Percentiles rank a stretch among this genome's conserved stretches.
These are phyloP conservation scores for Telopea speciosissima DNA, from an alignment of 177 flowering plant species.

Conservation along the genomic window DNA sequence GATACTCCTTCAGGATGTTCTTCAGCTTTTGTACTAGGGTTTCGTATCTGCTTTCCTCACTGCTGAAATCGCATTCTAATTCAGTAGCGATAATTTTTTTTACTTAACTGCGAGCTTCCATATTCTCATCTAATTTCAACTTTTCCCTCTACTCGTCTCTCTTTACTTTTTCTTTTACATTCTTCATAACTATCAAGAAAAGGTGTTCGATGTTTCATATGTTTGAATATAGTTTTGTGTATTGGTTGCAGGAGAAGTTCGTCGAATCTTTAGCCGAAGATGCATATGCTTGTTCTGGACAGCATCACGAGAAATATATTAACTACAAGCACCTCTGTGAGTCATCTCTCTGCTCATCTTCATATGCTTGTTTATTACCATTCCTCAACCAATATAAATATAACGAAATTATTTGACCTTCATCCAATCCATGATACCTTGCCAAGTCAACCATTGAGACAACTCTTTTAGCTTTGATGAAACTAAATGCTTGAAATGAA, in stretches of 20 bases:
- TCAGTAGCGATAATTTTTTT: no score
- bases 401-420: no score
- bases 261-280: slow-evolving; percentile 38
- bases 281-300: slow-evolving; percentile 25
- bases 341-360: slow-evolving; percentile 1
- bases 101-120: no score
- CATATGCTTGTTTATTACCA: neutral
- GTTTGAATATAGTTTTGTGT: neutral
- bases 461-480: neutral
- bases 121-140: no score
- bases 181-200: no score
- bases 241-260: slow-evolving; percentile 42
- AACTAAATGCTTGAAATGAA: neutral
- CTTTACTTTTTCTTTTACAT: no score
- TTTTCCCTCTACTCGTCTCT: no score
- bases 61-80: no score
- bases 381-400: neutral
- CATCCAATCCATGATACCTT: no score
- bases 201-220: neutral
- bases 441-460: neutral
- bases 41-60: no score
- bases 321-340: slow-evolving; percentile 47
- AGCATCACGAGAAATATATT: slow-evolving; percentile 36
- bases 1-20: no score
- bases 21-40: no score